Evolutionary conservation across 768 basidiomycete genomes (phyloP), one percentile per base, ranked within the genome.

Genomic region (Tulasnella sp.): DNA sequence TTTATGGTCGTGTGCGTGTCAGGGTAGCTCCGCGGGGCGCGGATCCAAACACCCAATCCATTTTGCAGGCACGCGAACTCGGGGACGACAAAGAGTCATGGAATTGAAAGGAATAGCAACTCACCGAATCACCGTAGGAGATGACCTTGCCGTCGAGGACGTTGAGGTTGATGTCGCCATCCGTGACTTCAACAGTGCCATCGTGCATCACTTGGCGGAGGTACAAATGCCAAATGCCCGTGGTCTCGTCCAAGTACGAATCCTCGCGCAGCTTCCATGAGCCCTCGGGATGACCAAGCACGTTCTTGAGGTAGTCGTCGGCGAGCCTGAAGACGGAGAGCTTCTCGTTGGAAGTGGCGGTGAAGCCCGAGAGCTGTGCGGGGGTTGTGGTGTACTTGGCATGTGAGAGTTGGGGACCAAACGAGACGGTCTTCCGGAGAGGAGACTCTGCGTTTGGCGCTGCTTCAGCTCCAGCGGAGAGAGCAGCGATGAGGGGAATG

Each of bases 141-240:
- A 98, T 84, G 28, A 99, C 90, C 83, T 89, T 87, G 69, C 95
- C 96, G 78, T 94, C 90, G 86, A 92, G 92, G 86, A 98, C 88
- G 88, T 98, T 98, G 84, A 99, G 87, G 85, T 98, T 98, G n/a
- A 98, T 91, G 86, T 98, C 93, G 41, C 94, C 95, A 83, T 98
- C 95, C 16, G 90, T 89, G 22, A 99, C 95, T 84, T 97, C 95
- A 69, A 97, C 87, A 20, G 95, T 96, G 80, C 94, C 92, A 83
- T 96, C 87, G 74, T 80, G 58, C n/a, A 78, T 37, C 80, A 94
- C 82, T 87, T 99, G 97, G 83, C 93, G 90, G 81, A 93, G 92
- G 85, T 97, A 97, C 83, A 96, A 89, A 86, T 98, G 96, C 41
- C 95, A 93, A 76, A 98, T 89, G n/a, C 93, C 94, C 2, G 94